These are phyloP conservation scores for Septoria linicola DNA, from an alignment of 2,329 filamentous ascomycete species.

Conservation along the genomic window DNA sequence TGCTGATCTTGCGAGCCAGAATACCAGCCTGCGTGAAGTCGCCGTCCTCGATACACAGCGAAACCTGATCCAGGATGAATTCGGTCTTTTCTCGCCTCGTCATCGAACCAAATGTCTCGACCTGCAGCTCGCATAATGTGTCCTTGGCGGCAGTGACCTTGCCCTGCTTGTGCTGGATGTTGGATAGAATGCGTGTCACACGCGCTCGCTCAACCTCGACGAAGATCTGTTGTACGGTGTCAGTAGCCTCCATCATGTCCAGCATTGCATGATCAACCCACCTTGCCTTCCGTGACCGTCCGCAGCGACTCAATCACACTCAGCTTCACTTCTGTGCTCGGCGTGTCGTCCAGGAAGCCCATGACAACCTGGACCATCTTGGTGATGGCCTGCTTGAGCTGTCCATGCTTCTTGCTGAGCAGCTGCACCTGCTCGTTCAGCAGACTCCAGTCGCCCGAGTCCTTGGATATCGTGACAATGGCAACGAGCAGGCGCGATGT, in stretches of 20 bases:
- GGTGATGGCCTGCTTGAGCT: constrained; percentile 98
- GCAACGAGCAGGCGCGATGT: constrained; percentile 84
- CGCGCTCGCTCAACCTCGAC: constrained; percentile 97
- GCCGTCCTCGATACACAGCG: constrained; percentile 88
- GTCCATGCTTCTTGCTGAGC: constrained; percentile 98
- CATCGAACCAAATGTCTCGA: constrained; percentile 99
- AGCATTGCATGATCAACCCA: constrained; percentile 37
- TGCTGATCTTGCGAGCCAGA: constrained; percentile 94
- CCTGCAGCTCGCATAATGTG: constrained; percentile 93
- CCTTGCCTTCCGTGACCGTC: constrained; percentile 96
- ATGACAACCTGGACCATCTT: constrained; percentile 99
- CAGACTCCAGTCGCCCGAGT: constrained; percentile 87
- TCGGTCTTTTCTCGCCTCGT: constrained; percentile 95
- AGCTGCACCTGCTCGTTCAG: constrained; percentile 95
- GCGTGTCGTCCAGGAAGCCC: constrained; percentile 82
- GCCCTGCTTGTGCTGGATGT: constrained; percentile 96
- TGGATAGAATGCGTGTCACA: constrained; percentile 88
- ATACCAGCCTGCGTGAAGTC: constrained; percentile 97
- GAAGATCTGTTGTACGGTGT: constrained; percentile 68
- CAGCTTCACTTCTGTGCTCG: constrained; percentile 82
- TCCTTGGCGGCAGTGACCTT: constrained; percentile 88
- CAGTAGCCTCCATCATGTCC: constrained; percentile 4
- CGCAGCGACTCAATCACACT: constrained; percentile 91
- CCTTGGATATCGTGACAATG: constrained; percentile 92
- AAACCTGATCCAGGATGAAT: constrained; percentile 94